A percentile compares a stretch with the other conserved stretches of the same genome.
phyloP scores from a whole-genome alignment of 2,329 filamentous ascomycete genomes.

The Fusarium austroafricanum region DNA sequence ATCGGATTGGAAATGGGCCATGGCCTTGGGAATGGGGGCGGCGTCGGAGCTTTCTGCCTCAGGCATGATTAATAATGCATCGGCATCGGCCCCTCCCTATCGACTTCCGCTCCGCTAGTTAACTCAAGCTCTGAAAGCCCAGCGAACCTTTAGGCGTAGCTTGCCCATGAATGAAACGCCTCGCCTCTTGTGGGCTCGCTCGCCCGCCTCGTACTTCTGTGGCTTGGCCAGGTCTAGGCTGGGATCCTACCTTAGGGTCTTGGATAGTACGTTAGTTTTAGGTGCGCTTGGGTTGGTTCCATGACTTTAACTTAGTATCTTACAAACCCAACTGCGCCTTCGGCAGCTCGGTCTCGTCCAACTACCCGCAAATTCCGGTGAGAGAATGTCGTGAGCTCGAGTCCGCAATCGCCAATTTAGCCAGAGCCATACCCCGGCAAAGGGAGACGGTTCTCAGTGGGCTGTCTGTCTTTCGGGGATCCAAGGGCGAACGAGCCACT shows the following conservation, averaged over 20 bases:
- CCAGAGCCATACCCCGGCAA: background rate
- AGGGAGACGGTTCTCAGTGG: background rate
- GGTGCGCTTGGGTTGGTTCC: background rate
- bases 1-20: conserved; percentile 44
- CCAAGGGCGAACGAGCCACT: conserved; percentile 22
- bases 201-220: conserved; percentile 29
- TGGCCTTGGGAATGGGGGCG: conserved; percentile 38
- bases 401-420: background rate
- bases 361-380: conserved; percentile 27
- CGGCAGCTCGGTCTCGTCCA: conserved; percentile 23
- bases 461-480: background rate
- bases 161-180: conserved; percentile 2
- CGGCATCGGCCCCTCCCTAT: conserved; percentile 12
- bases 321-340: conserved; percentile 27
- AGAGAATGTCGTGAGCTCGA: background rate
- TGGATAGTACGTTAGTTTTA: conserved; percentile 15
- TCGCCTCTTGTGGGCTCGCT: conserved; percentile 27
- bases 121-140: background rate
- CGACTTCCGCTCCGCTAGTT: background rate
- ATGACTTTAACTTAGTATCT: conserved; percentile 6
- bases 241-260: conserved; percentile 3
- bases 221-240: conserved; percentile 26
- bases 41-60: conserved; percentile 30
- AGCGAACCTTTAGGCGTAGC: conserved; percentile 1
- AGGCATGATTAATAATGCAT: conserved; percentile 27